Evolutionary conservation across 106 monocot species (phyloP).

Genomic region (Acorus gramineus): DNA sequence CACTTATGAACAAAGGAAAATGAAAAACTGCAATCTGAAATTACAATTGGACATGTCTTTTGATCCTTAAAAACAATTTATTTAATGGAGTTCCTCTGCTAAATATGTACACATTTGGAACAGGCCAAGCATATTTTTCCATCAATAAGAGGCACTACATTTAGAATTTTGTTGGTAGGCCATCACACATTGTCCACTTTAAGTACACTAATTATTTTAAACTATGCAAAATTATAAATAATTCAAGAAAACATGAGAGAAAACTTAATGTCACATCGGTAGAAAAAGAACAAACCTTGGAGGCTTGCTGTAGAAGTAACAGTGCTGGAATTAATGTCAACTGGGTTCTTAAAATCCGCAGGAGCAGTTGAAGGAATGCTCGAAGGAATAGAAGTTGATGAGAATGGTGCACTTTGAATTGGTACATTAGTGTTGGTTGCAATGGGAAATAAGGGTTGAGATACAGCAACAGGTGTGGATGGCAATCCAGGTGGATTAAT

Average conservation of each 20-base stretch:
- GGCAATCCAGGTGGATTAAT: conserved; percentile 39
- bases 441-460: conserved; percentile 92
- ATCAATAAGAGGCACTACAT: too few relatives aligned
- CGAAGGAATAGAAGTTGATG: conserved; percentile 13
- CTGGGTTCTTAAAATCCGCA: conserved; percentile 16
- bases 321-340: conserved; percentile 23
- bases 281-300: conserved; percentile 30
- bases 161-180: too few relatives aligned
- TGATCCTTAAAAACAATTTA: too few relatives aligned
- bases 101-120: too few relatives aligned
- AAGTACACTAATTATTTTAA: too few relatives aligned
- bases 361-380: conserved; percentile 17
- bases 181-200: too few relatives aligned
- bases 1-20: too few relatives aligned
- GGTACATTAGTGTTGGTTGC: conserved; percentile 20
- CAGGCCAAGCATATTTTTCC: too few relatives aligned
- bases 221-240: not conserved
- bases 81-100: too few relatives aligned
- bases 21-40: too few relatives aligned
- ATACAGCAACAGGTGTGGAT: conserved; percentile 27
- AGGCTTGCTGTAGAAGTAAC: conserved; percentile 13
- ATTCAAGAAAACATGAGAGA: not conserved
- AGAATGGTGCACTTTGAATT: conserved; percentile 22
- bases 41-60: too few relatives aligned
- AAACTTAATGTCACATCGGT: not conserved